phyloP scores from a whole-genome alignment of 2,329 filamentous ascomycete genomes.

The Aspergillus sp. region DNA sequence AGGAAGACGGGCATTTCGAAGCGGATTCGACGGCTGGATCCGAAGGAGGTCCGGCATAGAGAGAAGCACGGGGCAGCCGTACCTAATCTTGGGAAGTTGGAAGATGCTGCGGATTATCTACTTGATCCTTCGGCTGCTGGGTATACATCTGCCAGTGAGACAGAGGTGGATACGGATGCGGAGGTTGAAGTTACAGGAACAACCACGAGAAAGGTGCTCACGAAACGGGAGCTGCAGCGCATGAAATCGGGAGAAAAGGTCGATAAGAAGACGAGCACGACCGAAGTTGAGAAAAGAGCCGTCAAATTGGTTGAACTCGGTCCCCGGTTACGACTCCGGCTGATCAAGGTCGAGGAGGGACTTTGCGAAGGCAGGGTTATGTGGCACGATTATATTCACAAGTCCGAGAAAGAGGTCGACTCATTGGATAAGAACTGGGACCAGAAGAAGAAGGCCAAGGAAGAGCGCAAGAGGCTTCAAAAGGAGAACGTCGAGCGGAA shows the following conservation, averaged over 20 bases:
- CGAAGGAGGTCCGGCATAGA: slow-evolving; percentile 77
- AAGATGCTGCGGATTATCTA: slow-evolving; percentile 94
- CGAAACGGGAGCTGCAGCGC: slow-evolving; percentile 55
- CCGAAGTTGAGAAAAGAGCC: slow-evolving; percentile 75
- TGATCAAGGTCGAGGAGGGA: slow-evolving; percentile 97
- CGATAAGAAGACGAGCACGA: slow-evolving; percentile 48
- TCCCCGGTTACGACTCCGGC: slow-evolving; percentile 81
- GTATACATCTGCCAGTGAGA: slow-evolving; percentile 91
- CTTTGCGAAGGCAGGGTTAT: slow-evolving; percentile 87
- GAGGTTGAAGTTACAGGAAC: slow-evolving; percentile 81
- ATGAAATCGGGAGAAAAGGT: slow-evolving; percentile 49
- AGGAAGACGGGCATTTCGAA: slow-evolving; percentile 83
- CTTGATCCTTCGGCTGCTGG: slow-evolving; percentile 78
- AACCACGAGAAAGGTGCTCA: slow-evolving; percentile 58
- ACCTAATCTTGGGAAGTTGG: slow-evolving; percentile 86
- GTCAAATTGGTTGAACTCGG: slow-evolving; percentile 93
- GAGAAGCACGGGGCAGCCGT: slow-evolving; percentile 69
- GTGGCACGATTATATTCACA: slow-evolving; percentile 96
- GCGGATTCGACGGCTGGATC: slow-evolving; percentile 79
- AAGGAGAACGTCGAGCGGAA: slow-evolving; percentile 91
- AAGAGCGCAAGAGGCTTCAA: slow-evolving; percentile 77
- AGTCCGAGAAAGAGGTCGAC: slow-evolving; percentile 76
- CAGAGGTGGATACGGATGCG: slow-evolving; percentile 89
- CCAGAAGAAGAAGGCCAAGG: slow-evolving; percentile 76
- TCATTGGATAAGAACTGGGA: slow-evolving; percentile 85